Evolutionary conservation across 2,329 filamentous ascomycete genomes (phyloP), one percentile per base, ranked within the genome.

Genomic region (Emericellopsis atlantica): DNA sequence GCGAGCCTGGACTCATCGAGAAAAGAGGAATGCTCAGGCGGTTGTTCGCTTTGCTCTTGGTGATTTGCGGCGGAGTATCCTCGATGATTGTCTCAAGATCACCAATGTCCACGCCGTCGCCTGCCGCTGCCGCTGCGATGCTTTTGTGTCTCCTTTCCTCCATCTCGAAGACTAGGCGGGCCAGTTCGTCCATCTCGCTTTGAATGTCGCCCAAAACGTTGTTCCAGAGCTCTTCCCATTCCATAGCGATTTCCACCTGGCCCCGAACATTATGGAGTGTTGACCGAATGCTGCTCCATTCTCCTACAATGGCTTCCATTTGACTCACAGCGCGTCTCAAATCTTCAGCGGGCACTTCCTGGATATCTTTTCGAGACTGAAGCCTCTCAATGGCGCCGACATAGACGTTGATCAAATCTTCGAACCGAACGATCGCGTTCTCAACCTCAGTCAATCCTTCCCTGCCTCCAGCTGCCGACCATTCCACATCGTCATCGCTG

Each of bases 141-240:
- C 81, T 84, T 58, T 82, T 82, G 59, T 96, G 90, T 37, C 92
- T 75, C 48, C 88, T 83, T 63, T 96, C 92, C 59, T 98, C 92
- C 88, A 96, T 95, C 60, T 96, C 89, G 53, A 96, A 96, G 24
- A 96, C 85, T 37, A 95, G 66, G 32, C 84, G 74, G 52, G 76
- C 78, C 14, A 94, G 69, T 36, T 82, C 80, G 48, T 92, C 84
- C 61, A 78, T 81, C 62, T 98, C 92, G 46, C 81, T 79, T 40
- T 89, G 85, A 45, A 96, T 95, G 56, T 96, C 90, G 36, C 89
- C 90, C 3, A 98, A 69, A 4, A 96, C 90, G 47, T 76, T 86
- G 51, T 87, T 87, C 90, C 92, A 96, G 31, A 98, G 70, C 62
- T 96, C 89, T 59, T 95, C 89, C 90, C 90, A 98, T 56, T 98